Conservation (phyloP, 805 yeast genomes). For the Blastobotrys americana region DNA sequence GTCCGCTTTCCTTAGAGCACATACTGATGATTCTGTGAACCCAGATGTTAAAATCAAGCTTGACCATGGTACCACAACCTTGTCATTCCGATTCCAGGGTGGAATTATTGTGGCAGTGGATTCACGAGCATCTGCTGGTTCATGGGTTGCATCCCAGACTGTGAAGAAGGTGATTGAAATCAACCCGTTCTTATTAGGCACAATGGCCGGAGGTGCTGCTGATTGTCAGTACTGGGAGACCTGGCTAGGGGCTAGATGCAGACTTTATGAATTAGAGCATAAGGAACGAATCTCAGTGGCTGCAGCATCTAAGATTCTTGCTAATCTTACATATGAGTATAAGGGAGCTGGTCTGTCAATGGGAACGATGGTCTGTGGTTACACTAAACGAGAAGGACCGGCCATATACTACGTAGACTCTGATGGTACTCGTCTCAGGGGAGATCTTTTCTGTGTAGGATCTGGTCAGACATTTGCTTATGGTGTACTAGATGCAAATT, state of each 20-base stretch:
- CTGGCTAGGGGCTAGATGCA: slow-evolving; percentile 95
- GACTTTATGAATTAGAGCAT: slow-evolving; percentile 89
- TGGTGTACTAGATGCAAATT: slow-evolving; percentile 92
- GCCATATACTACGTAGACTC: slow-evolving; percentile 93
- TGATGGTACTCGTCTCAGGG: slow-evolving; percentile 92
- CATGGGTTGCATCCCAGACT: slow-evolving; percentile 96
- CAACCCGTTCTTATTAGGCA: slow-evolving; percentile 89
- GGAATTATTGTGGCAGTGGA: slow-evolving; percentile 95
- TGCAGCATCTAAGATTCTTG: slow-evolving; percentile 89
- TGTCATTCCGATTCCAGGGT: slow-evolving; percentile 92
- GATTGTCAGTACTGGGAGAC: slow-evolving; percentile 99
- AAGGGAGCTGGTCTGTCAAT: slow-evolving; percentile 98
- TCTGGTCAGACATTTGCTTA: slow-evolving; percentile 99
- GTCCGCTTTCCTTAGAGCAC: slow-evolving; percentile 90
- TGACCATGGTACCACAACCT: slow-evolving; percentile 98
- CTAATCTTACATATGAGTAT: slow-evolving; percentile 84
- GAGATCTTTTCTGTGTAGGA: slow-evolving; percentile 94
- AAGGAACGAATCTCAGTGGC: slow-evolving; percentile 93
- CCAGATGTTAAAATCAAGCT: slow-evolving; percentile 93
- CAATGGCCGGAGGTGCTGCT: slow-evolving; percentile 99
- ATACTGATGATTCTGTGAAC: slow-evolving; percentile 88
- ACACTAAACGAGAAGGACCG: slow-evolving; percentile 92
- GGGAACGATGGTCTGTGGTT: slow-evolving; percentile 99
- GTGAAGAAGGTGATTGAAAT: slow-evolving; percentile 96
- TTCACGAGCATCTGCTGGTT: slow-evolving; percentile 96